A percentile compares a stretch with the other conserved stretches of the same genome.
Evolutionary conservation across 2,329 filamentous ascomycete genomes (phyloP).

Genomic region (Ophiostoma australiae): DNA sequence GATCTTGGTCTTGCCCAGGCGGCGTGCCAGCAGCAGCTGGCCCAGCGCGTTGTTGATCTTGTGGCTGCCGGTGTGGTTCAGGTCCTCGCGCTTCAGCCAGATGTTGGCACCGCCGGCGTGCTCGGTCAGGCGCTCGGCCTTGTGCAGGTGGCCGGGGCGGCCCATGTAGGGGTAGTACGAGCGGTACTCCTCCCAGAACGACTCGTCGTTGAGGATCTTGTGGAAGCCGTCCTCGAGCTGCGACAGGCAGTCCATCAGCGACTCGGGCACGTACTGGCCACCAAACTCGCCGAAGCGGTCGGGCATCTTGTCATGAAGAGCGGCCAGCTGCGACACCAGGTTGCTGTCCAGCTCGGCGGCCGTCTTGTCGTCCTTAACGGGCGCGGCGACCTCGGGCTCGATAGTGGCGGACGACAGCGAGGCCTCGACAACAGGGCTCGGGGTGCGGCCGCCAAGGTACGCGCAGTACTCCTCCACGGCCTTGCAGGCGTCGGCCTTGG

Average conservation of each 20-base stretch:
- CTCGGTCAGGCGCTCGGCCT: conserved; percentile 82
- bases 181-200: conserved; percentile 95
- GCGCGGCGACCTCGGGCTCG: conserved; percentile 54
- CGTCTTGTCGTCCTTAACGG: conserved; percentile 51
- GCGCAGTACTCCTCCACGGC: conserved; percentile 84
- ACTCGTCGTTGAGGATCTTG: conserved; percentile 75
- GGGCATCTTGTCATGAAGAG: conserved; percentile 73
- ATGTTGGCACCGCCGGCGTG: conserved; percentile 89
- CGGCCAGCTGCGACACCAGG: conserved; percentile 77
- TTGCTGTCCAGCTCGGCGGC: conserved; percentile 48
- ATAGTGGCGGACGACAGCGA: conserved; percentile 44
- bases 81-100: conserved; percentile 95
- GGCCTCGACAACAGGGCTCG: conserved; percentile 53
- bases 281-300: conserved; percentile 93
- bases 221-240: conserved; percentile 91
- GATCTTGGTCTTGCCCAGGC: conserved; percentile 91
- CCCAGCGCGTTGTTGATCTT: conserved; percentile 99
- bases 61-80: conserved; percentile 96
- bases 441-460: conserved; percentile 51
- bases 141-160: conserved; percentile 83
- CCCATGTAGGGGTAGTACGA: conserved; percentile 98
- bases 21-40: conserved; percentile 78
- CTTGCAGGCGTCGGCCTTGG: conserved; percentile 38
- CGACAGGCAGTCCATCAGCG: conserved; percentile 91
- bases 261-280: conserved; percentile 95